Conservation (phyloP, 208 protist species). For the Trichomonas vaginalis region DNA sequence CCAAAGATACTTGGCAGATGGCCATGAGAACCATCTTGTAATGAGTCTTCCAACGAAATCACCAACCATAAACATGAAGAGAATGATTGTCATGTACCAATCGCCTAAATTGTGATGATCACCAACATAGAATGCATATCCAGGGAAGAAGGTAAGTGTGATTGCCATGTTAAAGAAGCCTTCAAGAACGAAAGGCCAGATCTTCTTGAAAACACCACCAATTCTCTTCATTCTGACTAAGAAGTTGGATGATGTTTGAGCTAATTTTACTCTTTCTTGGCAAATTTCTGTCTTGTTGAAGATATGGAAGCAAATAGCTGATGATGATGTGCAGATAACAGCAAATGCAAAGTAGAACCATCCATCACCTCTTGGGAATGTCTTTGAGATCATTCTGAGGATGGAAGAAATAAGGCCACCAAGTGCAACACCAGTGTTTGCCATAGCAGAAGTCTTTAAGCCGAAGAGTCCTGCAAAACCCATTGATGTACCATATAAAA, state of each 20-base stretch:
- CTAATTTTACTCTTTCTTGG: neutral
- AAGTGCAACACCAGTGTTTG: neutral
- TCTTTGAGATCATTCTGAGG: neutral
- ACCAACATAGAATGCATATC: neutral
- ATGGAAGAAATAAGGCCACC: neutral
- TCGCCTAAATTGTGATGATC: neutral
- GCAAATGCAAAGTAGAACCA: neutral
- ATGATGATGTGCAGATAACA: neutral
- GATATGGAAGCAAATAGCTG: neutral
- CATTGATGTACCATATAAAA: neutral
- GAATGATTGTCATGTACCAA: neutral
- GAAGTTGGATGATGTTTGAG: neutral
- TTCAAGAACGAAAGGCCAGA: neutral
- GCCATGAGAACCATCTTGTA: neutral
- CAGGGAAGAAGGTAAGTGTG: neutral
- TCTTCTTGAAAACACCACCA: neutral
- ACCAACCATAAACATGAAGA: neutral
- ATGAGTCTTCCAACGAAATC: neutral
- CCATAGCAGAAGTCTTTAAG: neutral
- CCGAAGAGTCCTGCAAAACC: neutral
- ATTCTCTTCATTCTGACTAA: neutral
- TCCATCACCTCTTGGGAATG: neutral
- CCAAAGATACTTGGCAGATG: neutral
- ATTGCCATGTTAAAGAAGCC: neutral
- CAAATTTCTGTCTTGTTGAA: neutral